phyloP scores from a whole-genome alignment of 345 rosid genomes.

The Pseudoturritis turrita region DNA sequence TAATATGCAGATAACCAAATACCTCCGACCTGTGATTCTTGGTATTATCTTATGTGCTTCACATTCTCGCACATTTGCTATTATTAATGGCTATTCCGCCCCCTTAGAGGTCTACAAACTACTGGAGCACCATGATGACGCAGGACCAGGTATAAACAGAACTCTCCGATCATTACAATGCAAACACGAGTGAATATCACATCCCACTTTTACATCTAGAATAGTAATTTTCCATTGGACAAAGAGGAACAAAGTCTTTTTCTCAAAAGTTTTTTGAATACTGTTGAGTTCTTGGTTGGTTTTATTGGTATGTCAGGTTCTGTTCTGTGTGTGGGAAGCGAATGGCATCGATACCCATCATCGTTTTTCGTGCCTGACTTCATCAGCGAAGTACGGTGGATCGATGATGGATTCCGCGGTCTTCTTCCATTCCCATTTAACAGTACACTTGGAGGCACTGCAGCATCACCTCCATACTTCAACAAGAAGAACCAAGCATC shows the following conservation, averaged over 20 bases:
- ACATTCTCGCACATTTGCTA: conserved; percentile 79
- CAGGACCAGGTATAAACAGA: conserved; percentile 48
- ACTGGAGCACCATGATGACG: conserved; percentile 88
- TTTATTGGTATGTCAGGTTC: conserved; percentile 48
- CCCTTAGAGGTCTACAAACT: conserved; percentile 81
- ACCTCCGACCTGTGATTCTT: conserved; percentile 64
- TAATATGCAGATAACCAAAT: conserved; percentile 64
- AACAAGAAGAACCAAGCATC: conserved; percentile 91
- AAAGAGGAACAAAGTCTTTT: background rate
- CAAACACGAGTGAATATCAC: background rate
- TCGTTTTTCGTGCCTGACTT: conserved; percentile 81
- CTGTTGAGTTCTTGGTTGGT: background rate
- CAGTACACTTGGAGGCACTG: conserved; percentile 79
- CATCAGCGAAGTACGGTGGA: conserved; percentile 74
- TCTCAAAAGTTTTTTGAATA: background rate
- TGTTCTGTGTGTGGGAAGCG: conserved; percentile 92
- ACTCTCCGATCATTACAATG: background rate
- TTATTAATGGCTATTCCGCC: conserved; percentile 84
- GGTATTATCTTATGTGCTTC: conserved; percentile 80
- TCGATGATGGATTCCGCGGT: conserved; percentile 93
- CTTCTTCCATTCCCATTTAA: conserved; percentile 94
- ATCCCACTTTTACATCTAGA: background rate
- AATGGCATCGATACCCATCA: conserved; percentile 97
- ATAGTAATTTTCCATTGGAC: background rate
- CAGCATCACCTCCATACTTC: conserved; percentile 83